A percentile compares a stretch with the other conserved stretches of the same genome.
These are phyloP conservation scores for Vitis labrusca DNA, from an alignment of 164 flowering plant species.

Conservation along the genomic window DNA sequence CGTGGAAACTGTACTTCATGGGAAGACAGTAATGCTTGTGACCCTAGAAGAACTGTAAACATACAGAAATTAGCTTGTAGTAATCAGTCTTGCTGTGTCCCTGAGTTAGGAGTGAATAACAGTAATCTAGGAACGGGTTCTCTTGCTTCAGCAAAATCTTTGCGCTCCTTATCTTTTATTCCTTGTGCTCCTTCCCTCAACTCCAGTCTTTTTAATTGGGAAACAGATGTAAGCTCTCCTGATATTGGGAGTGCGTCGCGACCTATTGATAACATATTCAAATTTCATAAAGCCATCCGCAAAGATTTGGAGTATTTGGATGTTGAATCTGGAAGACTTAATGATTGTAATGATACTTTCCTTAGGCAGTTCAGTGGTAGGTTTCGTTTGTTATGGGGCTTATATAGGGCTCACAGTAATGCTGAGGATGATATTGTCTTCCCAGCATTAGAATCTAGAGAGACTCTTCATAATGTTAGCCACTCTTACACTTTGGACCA, in stretches of 20 bases:
- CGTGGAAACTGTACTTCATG: slow-evolving; percentile 31
- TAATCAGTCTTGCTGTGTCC: slow-evolving; percentile 74
- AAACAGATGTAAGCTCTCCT: slow-evolving; percentile 53
- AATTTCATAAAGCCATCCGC: slow-evolving; percentile 90
- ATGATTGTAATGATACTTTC: slow-evolving; percentile 59
- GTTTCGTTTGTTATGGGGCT: slow-evolving; percentile 84
- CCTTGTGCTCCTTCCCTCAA: slow-evolving; percentile 77
- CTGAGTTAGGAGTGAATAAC: slow-evolving; percentile 74
- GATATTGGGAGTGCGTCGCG: slow-evolving; percentile 42
- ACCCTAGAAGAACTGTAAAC: slow-evolving; percentile 16
- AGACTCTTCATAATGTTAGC: slow-evolving; percentile 90
- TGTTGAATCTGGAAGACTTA: slow-evolving; percentile 86
- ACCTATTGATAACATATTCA: slow-evolving; percentile 88
- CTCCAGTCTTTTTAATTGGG: slow-evolving; percentile 91
- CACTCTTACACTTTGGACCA: slow-evolving; percentile 94
- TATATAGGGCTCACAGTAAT: slow-evolving; percentile 94
- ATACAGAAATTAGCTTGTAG: slow-evolving; percentile 29
- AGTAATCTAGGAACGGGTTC: slow-evolving; percentile 59
- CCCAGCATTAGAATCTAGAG: slow-evolving; percentile 93
- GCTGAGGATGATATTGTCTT: slow-evolving; percentile 98
- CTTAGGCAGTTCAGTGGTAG: slow-evolving; percentile 86
- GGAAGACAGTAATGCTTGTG: slow-evolving; percentile 20
- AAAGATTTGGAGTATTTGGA: slow-evolving; percentile 95
- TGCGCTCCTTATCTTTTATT: slow-evolving; percentile 65
- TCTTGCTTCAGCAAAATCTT: slow-evolving; percentile 61